Evolutionary conservation across 441 rosid species (phyloP).

Genomic region (Arabidopsis lyrata): DNA sequence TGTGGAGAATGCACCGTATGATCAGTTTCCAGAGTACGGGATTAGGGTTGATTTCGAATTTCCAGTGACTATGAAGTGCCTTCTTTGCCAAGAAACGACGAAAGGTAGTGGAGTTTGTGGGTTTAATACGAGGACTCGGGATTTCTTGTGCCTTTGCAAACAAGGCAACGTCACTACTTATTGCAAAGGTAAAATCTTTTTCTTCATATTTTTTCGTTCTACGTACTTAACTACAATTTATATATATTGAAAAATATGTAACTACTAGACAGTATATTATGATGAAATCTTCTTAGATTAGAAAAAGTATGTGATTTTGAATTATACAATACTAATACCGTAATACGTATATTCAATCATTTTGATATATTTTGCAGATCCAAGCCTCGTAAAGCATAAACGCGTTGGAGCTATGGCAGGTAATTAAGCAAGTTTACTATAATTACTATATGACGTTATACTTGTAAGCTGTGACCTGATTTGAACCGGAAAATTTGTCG

Average conservation of each 20-base stretch:
- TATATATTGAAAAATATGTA: background rate
- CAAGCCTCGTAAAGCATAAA: slow-evolving; percentile 37
- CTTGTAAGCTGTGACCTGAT: slow-evolving; percentile 22
- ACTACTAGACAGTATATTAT: background rate
- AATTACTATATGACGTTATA: background rate
- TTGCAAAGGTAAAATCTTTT: slow-evolving; percentile 59
- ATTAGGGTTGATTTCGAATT: slow-evolving; percentile 79
- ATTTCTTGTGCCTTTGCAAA: slow-evolving; percentile 69
- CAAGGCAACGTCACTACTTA: slow-evolving; percentile 69
- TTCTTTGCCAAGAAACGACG: slow-evolving; percentile 78
- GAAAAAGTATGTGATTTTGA: background rate
- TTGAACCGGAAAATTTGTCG: background rate
- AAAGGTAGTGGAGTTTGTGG: slow-evolving; percentile 87
- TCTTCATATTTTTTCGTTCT: background rate
- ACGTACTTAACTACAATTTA: background rate
- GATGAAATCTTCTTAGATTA: no score
- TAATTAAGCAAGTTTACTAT: slow-evolving; percentile 9
- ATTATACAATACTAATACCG: background rate
- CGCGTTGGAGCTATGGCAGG: slow-evolving; percentile 40
- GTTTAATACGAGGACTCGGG: slow-evolving; percentile 60
- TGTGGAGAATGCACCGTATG: slow-evolving; percentile 50
- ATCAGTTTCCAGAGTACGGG: slow-evolving; percentile 86
- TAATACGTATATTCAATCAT: background rate
- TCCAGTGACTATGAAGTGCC: slow-evolving; percentile 82
- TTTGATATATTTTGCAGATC: slow-evolving; percentile 29